Conservation (phyloP, 202 grass and related monocot genomes). For the Eragrostis tef region DNA sequence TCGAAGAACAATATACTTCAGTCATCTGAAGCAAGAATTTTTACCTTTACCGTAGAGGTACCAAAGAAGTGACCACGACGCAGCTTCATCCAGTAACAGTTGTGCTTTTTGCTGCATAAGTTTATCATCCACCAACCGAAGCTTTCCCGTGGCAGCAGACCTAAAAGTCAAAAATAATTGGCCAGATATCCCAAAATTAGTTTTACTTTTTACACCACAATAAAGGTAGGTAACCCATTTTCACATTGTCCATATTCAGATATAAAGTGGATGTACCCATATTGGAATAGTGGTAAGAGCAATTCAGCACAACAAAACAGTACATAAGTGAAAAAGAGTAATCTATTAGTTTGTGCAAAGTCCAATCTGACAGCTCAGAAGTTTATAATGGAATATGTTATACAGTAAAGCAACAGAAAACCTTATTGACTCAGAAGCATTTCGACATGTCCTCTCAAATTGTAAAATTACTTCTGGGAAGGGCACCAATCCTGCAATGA, state of each 20-base stretch:
- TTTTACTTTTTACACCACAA: slow-evolving; percentile 28
- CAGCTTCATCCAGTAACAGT: slow-evolving; percentile 87
- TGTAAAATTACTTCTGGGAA: slow-evolving; percentile 83
- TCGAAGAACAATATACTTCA: slow-evolving; percentile 33
- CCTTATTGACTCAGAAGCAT: slow-evolving; percentile 84
- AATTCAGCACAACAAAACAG: not conserved
- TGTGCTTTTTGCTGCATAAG: slow-evolving; percentile 90
- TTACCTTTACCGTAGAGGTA: slow-evolving; percentile 95
- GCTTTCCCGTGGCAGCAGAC: slow-evolving; percentile 67
- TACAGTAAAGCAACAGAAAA: slow-evolving; percentile 40
- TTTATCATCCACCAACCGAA: slow-evolving; percentile 74
- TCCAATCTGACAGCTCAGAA: slow-evolving; percentile 19
- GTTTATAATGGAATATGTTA: slow-evolving; percentile 31
- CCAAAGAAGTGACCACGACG: slow-evolving; percentile 99
- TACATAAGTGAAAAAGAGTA: not conserved
- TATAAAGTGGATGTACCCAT: slow-evolving; percentile 14
- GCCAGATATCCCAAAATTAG: slow-evolving; percentile 19
- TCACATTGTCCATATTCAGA: slow-evolving; percentile 25
- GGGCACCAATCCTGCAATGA: slow-evolving; percentile 66
- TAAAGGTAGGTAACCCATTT: slow-evolving; percentile 27
- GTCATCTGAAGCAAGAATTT: not conserved
- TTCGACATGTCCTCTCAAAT: slow-evolving; percentile 84
- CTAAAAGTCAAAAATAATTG: slow-evolving; percentile 54
- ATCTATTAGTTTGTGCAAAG: slow-evolving; percentile 27
- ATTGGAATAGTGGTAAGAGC: slow-evolving; percentile 4